Evolutionary conservation across 306 rosid species (phyloP), one percentile per base, ranked within the genome.

Genomic region (Gleditsia sinensis): DNA sequence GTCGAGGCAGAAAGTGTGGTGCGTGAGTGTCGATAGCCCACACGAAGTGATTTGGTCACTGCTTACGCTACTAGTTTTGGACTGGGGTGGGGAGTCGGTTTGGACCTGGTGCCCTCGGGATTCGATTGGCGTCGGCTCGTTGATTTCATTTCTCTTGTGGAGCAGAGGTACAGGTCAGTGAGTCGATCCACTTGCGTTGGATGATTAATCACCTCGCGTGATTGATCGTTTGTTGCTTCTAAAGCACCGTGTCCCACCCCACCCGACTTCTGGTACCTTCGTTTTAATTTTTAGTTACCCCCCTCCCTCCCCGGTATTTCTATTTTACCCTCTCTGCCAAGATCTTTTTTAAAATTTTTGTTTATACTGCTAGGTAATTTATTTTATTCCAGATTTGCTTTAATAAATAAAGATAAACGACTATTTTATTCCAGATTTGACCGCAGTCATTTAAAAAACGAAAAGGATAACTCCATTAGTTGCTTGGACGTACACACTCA

Each of bases 51-150:
- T 93, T 82, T 79, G 78, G 96, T 93, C 98, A 93, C 78, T 87
- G 94, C 98, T 91, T 88, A 93, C 96, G 94, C 48, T 79, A 78
- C 6, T 7, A 3, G 66, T 83, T 91, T 93, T 91, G 96, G 94
- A 88, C 72, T 6, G 77, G 20, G 24, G 71, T 37, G 81, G 25
- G 25, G 20, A 80, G 78, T 84, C 82, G 87, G 94, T 74, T 45
- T 70, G 89, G 86, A 67, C 83, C 73, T n/a, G 16, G 34, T 12
- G 72, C 37, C 37, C 11, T 69, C 5, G 39, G 78, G 83, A 71
- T 79, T 78, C 74, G 70, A 53, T 37, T 69, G 40, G 6, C 39
- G 78, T 91, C 88, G 86, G 88, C 85, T 84, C 81, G 72, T 83
- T 49, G 62, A 42, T 73, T 49, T 66, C 67, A 66, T 66, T 12